Base-by-base conservation (phyloP, 2,329 filamentous ascomycete species). In the Corniculantispora saksenae region DNA sequence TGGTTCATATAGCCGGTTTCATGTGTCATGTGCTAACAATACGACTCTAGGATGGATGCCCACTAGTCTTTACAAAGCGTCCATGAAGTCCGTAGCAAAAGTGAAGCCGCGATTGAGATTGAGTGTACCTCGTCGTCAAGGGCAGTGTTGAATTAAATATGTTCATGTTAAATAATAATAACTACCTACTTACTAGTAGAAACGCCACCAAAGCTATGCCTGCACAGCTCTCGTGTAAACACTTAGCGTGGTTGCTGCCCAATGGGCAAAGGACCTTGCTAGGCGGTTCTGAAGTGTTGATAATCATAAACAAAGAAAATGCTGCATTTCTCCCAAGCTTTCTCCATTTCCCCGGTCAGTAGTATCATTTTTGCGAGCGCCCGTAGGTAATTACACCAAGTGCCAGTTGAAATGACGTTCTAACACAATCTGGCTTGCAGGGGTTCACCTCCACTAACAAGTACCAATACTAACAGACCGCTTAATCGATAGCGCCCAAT, bases 41-140 rank as follows among this genome's bases (percentile, higher is more conserved):
- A 13, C 45, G 12, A 19, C 0, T 54, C 6, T 29, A 78, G 76
- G 77, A 79, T 65, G 74, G 70, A 19, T 79, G 77, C 60, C 76
- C 70, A 9, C 67, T 79, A 50, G 74, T 76, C 2, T 79, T 79
- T 56, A 75, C 66, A 2, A 75, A 73, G 62, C 75, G 77, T 10
- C 48, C 29, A 53, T 61, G 15, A 53, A 32, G 32, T 10, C 32
- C 32, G 10, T 32, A 32, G 32, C 10, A 6, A 32, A 10, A 32
- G 32, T 32, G 32, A 10, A 32, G 32, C 32, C 6, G 32, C 5
- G 32, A 32, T 10, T 5, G 10, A 32, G 32, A 32, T 32, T 6
- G 32, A 32, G 10, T 32, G 6, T 10, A 32, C 10, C 32, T 32
- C 32, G 5, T 32, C 10, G 32, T 6, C 6, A 32, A 32, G 32